phyloP scores from a whole-genome alignment of 176 grass and related monocot genomes.

The Guadua angustifolia region DNA sequence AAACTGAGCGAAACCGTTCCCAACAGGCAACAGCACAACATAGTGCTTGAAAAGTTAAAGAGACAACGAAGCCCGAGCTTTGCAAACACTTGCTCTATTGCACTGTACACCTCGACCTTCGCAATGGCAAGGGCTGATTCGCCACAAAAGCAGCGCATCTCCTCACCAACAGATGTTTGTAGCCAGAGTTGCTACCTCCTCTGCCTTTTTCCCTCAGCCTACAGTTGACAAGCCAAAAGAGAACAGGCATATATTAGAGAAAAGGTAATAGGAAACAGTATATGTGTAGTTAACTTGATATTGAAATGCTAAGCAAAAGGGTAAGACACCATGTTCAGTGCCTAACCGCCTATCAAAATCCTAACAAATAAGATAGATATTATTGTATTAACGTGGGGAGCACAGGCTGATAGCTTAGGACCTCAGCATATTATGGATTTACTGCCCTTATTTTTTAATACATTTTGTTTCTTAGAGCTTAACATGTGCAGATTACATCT shows the following conservation, averaged over 20 bases:
- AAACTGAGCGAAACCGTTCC: slow-evolving; percentile 23
- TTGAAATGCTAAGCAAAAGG: not conserved
- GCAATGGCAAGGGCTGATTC: not conserved
- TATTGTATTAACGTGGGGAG: not conserved
- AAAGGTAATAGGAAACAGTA: not conserved
- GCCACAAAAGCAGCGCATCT: slow-evolving; percentile 12
- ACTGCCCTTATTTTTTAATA: not conserved
- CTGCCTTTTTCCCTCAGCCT: slow-evolving; percentile 74
- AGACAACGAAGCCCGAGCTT: slow-evolving; percentile 17
- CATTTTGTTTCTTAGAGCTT: not conserved
- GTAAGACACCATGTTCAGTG: not conserved
- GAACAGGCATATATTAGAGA: not conserved
- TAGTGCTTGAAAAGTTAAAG: slow-evolving; percentile 24
- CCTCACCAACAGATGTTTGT: slow-evolving; percentile 18
- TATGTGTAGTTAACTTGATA: not conserved
- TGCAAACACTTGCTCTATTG: slow-evolving; percentile 54
- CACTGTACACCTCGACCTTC: slow-evolving; percentile 59
- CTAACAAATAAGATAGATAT: not conserved
- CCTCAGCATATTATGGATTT: not conserved
- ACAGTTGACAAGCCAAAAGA: slow-evolving; percentile 21
- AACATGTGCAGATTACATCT: not conserved
- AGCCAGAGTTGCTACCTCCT: slow-evolving; percentile 53
- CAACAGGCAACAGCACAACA: slow-evolving; percentile 10
- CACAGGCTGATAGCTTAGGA: slow-evolving; percentile 11
- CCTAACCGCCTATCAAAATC: not conserved